Evolutionary conservation across 495 filamentous ascomycete genomes (phyloP), one percentile per base, ranked within the genome.

Genomic region (Neurospora discreta): DNA sequence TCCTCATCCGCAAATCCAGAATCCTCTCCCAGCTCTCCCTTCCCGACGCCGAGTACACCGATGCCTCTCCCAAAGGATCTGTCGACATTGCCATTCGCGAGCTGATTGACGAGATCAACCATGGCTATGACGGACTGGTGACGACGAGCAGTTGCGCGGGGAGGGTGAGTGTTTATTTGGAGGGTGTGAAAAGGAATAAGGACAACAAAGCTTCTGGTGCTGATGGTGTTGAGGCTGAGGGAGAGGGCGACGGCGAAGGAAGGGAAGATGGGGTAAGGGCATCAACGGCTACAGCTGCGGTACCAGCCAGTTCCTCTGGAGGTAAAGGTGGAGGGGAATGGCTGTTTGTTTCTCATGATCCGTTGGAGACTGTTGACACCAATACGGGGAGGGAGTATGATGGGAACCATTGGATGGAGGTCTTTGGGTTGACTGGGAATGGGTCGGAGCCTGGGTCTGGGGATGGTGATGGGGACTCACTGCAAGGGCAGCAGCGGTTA

Each of bases 61-160:
- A 95, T 79, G 83, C 88, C 4, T 96, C 92, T 11, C 94, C 94
- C 1, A 97, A 97, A 81, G 94, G 94, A 8, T 90, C 88, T 0
- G 85, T 97, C 23, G 95, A 97, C 76, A 87, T 82, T 69, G 90
- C 85, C 3, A 92, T 97, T 70, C 85, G 88, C n/a, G 84, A 87
- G 18, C 81, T 97, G 70, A 92, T 98, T 67, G 83, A 82, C 58
- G 88, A 89, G 71, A 88, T 97, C 76, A 97, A 98, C 81, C 52
- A 60, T 60, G 80, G 75, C 2, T 60, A 87, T n/a, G 86, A 88
- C 10, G 91, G 90, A 40, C 83, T 93, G 38, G 93, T 95, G 36
- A 97, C 93, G 8, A 97, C 94, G 15, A 97, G 94, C 79, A 97
- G 92, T 78, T 97, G 94, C 77, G 89, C 93, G 13, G 94, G 94